Percentiles rank a stretch among this genome's conserved stretches.
phyloP scores from a whole-genome alignment of 2,329 filamentous ascomycete species.

The Colletotrichum tropicicola region DNA sequence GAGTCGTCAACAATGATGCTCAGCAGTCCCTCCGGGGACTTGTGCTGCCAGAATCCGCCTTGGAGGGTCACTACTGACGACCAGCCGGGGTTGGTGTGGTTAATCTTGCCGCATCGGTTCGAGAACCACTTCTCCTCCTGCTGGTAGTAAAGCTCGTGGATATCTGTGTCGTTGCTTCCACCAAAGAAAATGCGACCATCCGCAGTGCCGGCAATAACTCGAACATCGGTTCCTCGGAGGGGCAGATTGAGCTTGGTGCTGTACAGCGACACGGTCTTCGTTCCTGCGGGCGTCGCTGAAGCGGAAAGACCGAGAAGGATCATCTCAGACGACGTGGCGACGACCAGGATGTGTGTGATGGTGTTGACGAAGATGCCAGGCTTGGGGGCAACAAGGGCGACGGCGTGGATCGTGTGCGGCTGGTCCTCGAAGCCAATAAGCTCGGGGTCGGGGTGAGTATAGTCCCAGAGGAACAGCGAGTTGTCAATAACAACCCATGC shows the following conservation, averaged over 20 bases:
- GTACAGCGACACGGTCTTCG: constrained; percentile 80
- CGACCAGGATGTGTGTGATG: constrained; percentile 88
- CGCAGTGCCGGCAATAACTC: constrained; percentile 81
- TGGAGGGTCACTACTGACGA: constrained; percentile 67
- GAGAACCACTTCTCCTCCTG: constrained; percentile 98
- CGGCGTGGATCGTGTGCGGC: constrained; percentile 86
- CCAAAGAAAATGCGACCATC: constrained; percentile 95
- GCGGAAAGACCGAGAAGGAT: constrained; percentile 86
- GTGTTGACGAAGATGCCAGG: constrained; percentile 85
- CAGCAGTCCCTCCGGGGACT: constrained; percentile 70
- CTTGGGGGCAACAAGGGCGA: constrained; percentile 87
- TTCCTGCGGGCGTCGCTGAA: constrained; percentile 71
- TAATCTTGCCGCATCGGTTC: constrained; percentile 85
- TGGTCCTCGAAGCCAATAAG: constrained; percentile 93
- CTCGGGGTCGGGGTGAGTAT: constrained; percentile 90
- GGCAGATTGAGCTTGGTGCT: constrained; percentile 87
- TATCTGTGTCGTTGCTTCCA: constrained; percentile 81
- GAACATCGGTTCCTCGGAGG: constrained; percentile 79
- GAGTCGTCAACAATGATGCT: constrained; percentile 91
- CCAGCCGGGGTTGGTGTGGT: constrained; percentile 83
- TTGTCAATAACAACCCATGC: constrained; percentile 98
- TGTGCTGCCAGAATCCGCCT: constrained; percentile 59
- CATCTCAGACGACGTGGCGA: constrained; percentile 87
- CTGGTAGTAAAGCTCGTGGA: constrained; percentile 95
- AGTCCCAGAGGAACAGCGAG: constrained; percentile 97